Percentiles rank a stretch among this genome's conserved stretches.
phyloP scores from a whole-genome alignment of 495 filamentous ascomycete species.

The Neurospora tetraspora region DNA sequence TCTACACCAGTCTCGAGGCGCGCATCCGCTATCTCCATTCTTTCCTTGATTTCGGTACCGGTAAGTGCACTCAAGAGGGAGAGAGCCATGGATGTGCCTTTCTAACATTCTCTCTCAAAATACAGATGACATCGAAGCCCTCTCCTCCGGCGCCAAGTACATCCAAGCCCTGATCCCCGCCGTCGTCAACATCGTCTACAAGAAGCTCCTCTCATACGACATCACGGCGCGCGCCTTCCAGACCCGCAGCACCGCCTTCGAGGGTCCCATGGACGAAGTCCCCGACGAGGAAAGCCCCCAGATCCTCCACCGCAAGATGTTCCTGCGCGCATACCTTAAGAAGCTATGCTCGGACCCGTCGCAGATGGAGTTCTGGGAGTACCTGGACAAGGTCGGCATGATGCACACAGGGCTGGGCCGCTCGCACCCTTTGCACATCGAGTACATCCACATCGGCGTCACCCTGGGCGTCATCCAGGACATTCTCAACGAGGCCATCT shows the following conservation, averaged over 20 bases:
- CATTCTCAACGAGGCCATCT: constrained; percentile 60
- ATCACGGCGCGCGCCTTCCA: constrained; percentile 65
- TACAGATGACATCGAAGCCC: constrained; percentile 57
- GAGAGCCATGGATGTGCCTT: background rate
- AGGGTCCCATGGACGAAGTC: constrained; percentile 49
- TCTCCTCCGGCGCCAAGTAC: constrained; percentile 55
- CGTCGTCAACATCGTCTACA: constrained; percentile 67
- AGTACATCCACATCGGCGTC: constrained; percentile 66
- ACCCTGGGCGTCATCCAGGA: constrained; percentile 62
- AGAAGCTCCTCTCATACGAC: constrained; percentile 62
- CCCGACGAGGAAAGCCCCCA: constrained; percentile 56
- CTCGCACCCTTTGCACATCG: constrained; percentile 55
- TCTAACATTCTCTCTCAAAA: background rate
- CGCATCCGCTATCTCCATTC: constrained; percentile 60
- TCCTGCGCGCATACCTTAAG: constrained; percentile 59
- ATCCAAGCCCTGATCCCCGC: constrained; percentile 66
- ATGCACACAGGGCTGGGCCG: constrained; percentile 62
- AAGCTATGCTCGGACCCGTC: constrained; percentile 62
- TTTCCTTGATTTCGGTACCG: constrained; percentile 60
- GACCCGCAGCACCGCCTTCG: constrained; percentile 54
- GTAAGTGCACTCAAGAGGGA: constrained; percentile 34
- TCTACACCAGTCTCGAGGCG: constrained; percentile 57
- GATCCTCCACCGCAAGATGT: constrained; percentile 67
- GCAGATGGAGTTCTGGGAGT: constrained; percentile 68
- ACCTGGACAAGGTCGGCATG: constrained; percentile 67